Evolutionary conservation across 192 early-diverging fungal genomes (phyloP).

Genomic region (Chytriomyces sp.): DNA sequence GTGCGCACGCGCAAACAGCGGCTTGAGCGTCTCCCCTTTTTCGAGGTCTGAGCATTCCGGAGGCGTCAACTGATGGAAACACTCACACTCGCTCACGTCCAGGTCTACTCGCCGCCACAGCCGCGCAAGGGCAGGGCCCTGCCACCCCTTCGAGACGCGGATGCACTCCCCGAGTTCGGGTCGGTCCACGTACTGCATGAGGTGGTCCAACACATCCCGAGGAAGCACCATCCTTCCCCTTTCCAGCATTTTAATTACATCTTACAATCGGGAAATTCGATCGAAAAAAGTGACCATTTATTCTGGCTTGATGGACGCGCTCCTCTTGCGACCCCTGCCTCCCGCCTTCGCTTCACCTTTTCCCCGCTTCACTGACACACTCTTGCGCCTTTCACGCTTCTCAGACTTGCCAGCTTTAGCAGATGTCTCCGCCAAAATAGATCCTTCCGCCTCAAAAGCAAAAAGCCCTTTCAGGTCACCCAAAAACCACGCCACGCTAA

Average conservation of each 20-base stretch:
- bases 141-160: not conserved
- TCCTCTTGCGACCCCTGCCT: no score
- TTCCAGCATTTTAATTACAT: no score
- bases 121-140: not conserved
- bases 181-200: not conserved
- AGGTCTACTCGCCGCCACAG: not conserved
- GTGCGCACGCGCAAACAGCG: not conserved
- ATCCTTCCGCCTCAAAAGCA: slow-evolving; percentile 33
- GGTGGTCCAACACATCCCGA: not conserved
- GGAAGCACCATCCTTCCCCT: no score
- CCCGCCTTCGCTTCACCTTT: no score
- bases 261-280: no score
- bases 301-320: no score
- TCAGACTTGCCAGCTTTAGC: no score
- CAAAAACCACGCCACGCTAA: slow-evolving; percentile 50
- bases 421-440: not conserved
- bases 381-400: no score
- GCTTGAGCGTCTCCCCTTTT: not conserved
- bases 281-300: no score
- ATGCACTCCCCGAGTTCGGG: not conserved
- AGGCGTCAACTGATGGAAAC: not conserved
- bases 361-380: no score
- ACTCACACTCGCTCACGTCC: not conserved
- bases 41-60: not conserved
- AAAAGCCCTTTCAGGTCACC: slow-evolving; percentile 49